Evolutionary conservation across 2,329 filamentous ascomycete genomes (phyloP), one percentile per base, ranked within the genome.

Genomic region (Fusarium coffeatum): DNA sequence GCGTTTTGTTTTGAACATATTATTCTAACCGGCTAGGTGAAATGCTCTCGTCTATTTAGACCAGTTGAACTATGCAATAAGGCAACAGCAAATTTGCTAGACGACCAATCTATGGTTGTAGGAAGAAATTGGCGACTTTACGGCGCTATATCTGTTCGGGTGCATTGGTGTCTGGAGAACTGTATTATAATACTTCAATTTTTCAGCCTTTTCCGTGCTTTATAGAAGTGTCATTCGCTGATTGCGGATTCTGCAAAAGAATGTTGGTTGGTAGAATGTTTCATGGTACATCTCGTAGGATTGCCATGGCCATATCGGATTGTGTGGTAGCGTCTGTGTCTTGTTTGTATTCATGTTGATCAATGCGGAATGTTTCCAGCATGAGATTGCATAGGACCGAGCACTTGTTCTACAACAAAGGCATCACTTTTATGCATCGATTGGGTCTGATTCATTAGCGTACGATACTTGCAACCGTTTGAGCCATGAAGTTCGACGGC

Each of bases 91-190:
- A 18, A 23, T 47, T 37, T 25, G 28, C 46, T 53, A 54, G 48
- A 30, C 34, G 34, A 28, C 34, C n/a, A 41, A 43, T 50, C 30
- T 27, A 20, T 41, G 41, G 54, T 20, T 25, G 51, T 54, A 12
- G 34, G 45, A 43, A 59, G 42, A 34, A 51, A 34, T 37, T 51
- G 48, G 32, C 12, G 28, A 41, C 49, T 68, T 65, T 41, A 41
- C 28, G 64, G 69, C 66, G 48, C 62, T 70, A 58, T 68, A 55
- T 55, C 67, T 74, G 68, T 59, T 41, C 55, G 54, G 72, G 72
- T 74, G 72, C 60, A 68, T 55, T 64, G 72, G 72, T 74, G 71
- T 73, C 68, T 59, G 69, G 72, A 72, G 68, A 69, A 72, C 34
- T 68, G 60, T 57, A 55, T 72, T 65, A 62, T 69, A 57, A 70